Base-by-base conservation (phyloP, 2,329 filamentous ascomycete genomes). In the Kalmusia sp. region DNA sequence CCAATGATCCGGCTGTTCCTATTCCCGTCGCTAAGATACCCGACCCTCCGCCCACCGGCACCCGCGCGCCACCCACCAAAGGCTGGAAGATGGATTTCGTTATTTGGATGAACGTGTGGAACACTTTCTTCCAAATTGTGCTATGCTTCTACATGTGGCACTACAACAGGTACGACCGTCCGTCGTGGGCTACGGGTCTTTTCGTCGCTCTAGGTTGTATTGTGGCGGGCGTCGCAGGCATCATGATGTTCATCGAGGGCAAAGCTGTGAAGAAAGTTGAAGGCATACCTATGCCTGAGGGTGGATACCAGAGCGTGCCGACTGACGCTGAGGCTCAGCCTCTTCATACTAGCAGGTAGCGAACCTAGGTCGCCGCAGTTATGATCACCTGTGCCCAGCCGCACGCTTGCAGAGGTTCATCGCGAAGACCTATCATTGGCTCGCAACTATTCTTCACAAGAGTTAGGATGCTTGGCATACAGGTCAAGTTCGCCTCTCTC, bases 101-200 rank as follows among this genome's bases (percentile, higher is more conserved):
- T 28, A 80, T 96, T 30, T 93, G 88, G 88, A 82, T 87, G 62
- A 92, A 92, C 75, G 82, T 92, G 3, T 81, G 80, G 77, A 96
- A 96, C 67, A 95, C 91, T 0, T 82, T 93, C 49, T 81, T 95
- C 38, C 92, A 96, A 72, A 82, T 82, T 33, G 81, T 85, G 15
- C 80, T 96, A 2, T 89, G 86, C 7, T 87, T 84, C 3, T 89
- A 92, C 76, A 96, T 96, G 92, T 96, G 90, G 90, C 87, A 84
- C 2, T 79, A 90, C 74, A 89, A 91, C 67, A 80, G 90, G 17
- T 87, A 87, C 65, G 76, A 88, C 19, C 80, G 92, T n/a, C 91
- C 92, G 0, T 83, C 84, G 19, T 96, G 91, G 91, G 84, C 87
- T 9, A 93, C 90, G 0, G 92, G 91, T 1, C 74, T 92, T 0